phyloP scores from a whole-genome alignment of 441 rosid genomes.

The Dalechampia spathulata region DNA sequence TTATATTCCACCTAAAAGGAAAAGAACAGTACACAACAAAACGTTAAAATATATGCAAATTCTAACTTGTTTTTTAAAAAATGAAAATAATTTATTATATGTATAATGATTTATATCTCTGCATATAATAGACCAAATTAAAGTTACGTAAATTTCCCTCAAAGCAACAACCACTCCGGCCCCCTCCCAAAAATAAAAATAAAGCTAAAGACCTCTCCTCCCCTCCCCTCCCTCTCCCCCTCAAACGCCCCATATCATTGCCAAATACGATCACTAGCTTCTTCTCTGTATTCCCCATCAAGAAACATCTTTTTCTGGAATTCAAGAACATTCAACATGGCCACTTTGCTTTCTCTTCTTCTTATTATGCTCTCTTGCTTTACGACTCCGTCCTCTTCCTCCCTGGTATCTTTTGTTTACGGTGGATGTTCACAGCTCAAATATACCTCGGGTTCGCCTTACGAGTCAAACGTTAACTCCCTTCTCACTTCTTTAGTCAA shows the following conservation, averaged over 20 bases:
- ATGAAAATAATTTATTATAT: no score
- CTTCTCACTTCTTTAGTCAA: constrained; percentile 83
- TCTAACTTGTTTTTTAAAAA: no score
- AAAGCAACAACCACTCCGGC: constrained; percentile 29
- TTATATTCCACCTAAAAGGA: no score
- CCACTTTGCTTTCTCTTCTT: constrained; percentile 13
- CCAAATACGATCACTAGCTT: no score
- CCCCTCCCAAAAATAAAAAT: no score
- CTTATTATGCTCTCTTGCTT: constrained; percentile 10
- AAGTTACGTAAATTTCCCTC: constrained; percentile 48
- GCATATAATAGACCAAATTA: no score
- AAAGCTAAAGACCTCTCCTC: background rate
- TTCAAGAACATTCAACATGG: constrained; percentile 25
- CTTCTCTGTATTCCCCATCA: background rate
- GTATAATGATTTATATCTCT: no score
- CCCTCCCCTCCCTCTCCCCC: background rate
- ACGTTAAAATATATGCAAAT: no score
- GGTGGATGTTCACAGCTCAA: constrained; percentile 70
- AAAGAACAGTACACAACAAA: no score
- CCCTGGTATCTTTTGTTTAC: constrained; percentile 44
- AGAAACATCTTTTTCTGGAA: background rate
- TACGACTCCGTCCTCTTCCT: constrained; percentile 14
- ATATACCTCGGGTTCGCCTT: constrained; percentile 50
- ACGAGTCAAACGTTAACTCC: constrained; percentile 71
- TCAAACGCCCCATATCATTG: no score